Base-by-base conservation (phyloP, 129 eudicot genomes). In the Ambrosia trifida region DNA sequence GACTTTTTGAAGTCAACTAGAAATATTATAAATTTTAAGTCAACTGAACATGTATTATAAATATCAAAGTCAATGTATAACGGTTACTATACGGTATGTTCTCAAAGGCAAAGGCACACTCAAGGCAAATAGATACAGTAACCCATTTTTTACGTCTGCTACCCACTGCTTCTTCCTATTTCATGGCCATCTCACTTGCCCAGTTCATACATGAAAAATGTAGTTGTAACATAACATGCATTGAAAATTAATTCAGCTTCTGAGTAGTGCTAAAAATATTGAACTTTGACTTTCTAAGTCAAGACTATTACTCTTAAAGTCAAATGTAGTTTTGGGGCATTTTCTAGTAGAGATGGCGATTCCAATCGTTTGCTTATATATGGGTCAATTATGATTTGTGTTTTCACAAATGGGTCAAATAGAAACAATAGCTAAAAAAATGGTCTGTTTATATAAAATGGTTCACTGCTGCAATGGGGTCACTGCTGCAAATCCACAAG, bases 141-240 rank as follows among this genome's bases (percentile, higher is more conserved):
- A 30, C 77, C 73, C 77, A 56, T 35, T 76, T 76, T 62, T 61
- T 64, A 68, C 30, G 61, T 68, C 89, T 77, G 50, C 71, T 77
- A 54, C 77, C 66, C 72, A 84, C 83, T 35, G 83, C 87, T 28
- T 69, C 82, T 81, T 90, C 96, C 70, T 90, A 68, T 76, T 77
- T 83, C 49, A 83, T 68, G 47, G 99, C 91, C 97, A 95, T 87
- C 53, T 31, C 85, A 36, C 86, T 74, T 33, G 89, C 99, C 58
- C 85, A 83, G 16, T 73, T 61, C 66, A 87, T 84, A 79, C 94
- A 89, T 7, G 94, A 84, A 18, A 83, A 54, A 14, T 97, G 97
- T 41, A 90, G 72, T 97, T 94, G 82, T 78, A 84, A 64, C 47
- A 35, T 9, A 79, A 28, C 46, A 77, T 44, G 12, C 43, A 46